Evolutionary conservation across 192 early-diverging fungal species (phyloP).

Genomic region (Allomyces macrogynus): DNA sequence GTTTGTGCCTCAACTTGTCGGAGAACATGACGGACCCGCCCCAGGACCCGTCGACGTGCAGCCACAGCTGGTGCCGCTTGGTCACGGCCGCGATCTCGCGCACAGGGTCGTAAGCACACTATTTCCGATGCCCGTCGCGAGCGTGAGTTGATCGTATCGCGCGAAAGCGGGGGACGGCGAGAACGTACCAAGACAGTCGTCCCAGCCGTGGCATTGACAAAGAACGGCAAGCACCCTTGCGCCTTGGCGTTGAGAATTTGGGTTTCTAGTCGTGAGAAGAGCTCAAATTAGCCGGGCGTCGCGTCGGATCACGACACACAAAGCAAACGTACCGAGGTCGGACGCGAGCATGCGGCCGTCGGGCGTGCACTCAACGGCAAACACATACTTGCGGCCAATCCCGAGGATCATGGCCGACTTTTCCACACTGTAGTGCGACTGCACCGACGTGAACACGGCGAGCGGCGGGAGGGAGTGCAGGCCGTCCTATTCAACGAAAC

Average conservation of each 20-base stretch:
- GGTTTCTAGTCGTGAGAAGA: not conserved
- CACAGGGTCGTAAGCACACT: conserved; percentile 58
- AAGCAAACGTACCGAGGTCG: conserved; percentile 21
- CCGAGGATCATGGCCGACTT: conserved; percentile 52
- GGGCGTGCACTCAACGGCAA: conserved; percentile 39
- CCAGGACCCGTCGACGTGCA: conserved; percentile 65
- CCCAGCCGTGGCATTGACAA: conserved; percentile 63
- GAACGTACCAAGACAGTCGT: conserved; percentile 48
- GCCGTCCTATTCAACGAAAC: not conserved
- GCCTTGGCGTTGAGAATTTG: conserved; percentile 2
- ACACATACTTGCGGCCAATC: conserved; percentile 40
- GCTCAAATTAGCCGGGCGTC: too few species aligned
- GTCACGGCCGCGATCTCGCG: conserved; percentile 31
- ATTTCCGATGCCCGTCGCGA: not conserved
- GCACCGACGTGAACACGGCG: conserved; percentile 43
- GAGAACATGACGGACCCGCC: conserved; percentile 51
- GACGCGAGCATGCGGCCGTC: conserved; percentile 35
- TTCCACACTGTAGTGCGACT: conserved; percentile 55
- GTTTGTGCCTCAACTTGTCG: conserved; percentile 14
- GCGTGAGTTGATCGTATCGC: not conserved
- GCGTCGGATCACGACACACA: too few species aligned
- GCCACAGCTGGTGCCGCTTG: conserved; percentile 38
- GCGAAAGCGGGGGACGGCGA: not conserved
- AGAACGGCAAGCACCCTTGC: conserved; percentile 43
- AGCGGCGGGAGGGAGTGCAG: conserved; percentile 5